Evolutionary conservation across 2,329 filamentous ascomycete genomes (phyloP).

Genomic region (Lachnellula cervina): DNA sequence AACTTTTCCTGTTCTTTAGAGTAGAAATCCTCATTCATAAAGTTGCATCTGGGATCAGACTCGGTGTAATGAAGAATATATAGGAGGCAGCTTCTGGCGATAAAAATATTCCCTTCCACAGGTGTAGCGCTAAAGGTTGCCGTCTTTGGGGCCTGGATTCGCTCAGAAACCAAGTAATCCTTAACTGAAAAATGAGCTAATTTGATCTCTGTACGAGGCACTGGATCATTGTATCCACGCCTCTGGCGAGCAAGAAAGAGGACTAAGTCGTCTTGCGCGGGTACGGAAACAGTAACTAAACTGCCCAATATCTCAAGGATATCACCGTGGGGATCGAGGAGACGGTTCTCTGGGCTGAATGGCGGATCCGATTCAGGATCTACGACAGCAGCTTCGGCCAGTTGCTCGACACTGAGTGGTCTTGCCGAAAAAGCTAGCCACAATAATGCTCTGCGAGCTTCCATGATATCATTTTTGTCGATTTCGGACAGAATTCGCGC

Average conservation of each 20-base stretch:
- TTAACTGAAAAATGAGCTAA: conserved; percentile 31
- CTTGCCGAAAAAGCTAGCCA: conserved; percentile 22
- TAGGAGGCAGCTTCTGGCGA: not conserved
- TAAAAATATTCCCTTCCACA: not conserved
- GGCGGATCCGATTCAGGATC: conserved; percentile 15
- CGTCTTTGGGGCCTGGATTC: not conserved
- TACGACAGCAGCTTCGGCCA: conserved; percentile 24
- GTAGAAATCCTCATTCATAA: not conserved
- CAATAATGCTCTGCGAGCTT: conserved; percentile 16
- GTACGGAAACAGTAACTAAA: not conserved
- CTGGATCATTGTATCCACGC: too few relatives aligned
- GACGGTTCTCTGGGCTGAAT: conserved; percentile 30
- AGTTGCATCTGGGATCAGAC: not conserved
- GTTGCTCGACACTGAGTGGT: conserved; percentile 23
- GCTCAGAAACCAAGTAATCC: conserved; percentile 27
- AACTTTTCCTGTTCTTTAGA: not conserved
- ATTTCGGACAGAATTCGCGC: conserved; percentile 24
- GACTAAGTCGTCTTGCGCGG: too few relatives aligned
- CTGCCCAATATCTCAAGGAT: conserved; percentile 2
- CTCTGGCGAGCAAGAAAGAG: too few relatives aligned
- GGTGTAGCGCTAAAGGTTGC: not conserved
- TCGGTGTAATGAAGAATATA: not conserved
- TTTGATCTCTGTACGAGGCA: not conserved
- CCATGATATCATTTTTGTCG: conserved; percentile 6
- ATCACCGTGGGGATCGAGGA: conserved; percentile 26